Percentiles rank a stretch among this genome's conserved stretches.
Evolutionary conservation across 306 rosid species (phyloP).

Genomic region (Cicer bijugum): DNA sequence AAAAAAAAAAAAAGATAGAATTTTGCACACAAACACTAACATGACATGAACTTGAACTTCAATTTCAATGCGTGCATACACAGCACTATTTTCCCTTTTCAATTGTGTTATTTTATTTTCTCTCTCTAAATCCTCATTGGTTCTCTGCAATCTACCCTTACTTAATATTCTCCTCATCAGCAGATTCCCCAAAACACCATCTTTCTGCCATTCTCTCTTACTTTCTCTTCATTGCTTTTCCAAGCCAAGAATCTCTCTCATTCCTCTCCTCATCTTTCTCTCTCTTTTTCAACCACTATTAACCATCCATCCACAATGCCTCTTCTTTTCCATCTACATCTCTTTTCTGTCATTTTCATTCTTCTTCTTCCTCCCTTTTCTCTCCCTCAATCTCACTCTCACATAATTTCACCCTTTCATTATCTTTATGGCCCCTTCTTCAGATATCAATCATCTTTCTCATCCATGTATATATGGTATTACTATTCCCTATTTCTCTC

Average conservation of each 20-base stretch:
- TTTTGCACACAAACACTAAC: background rate
- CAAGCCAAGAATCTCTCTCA: conserved; percentile 94
- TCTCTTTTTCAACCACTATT: conserved; percentile 52
- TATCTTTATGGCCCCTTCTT: conserved; percentile 63
- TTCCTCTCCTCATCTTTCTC: conserved; percentile 54
- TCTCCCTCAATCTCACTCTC: background rate
- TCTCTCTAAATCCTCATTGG: conserved; percentile 52
- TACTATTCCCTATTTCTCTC: conserved; percentile 3
- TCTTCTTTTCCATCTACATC: conserved; percentile 51
- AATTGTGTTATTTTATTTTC: background rate
- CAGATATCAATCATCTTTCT: conserved; percentile 75
- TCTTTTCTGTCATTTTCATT: conserved; percentile 58
- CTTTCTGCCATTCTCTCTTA: conserved; percentile 48
- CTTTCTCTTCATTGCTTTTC: conserved; percentile 76
- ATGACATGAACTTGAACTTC: conserved; percentile 16
- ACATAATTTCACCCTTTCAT: background rate
- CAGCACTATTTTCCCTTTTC: conserved; percentile 10
- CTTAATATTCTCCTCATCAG: conserved; percentile 68
- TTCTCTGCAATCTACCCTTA: conserved; percentile 63
- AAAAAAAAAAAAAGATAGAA: conserved; percentile 9
- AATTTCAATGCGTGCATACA: conserved; percentile 52
- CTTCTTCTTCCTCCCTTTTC: conserved; percentile 34
- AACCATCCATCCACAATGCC: conserved; percentile 67
- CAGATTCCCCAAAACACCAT: conserved; percentile 71
- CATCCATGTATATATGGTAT: conserved; percentile 90